Base-by-base conservation (phyloP, 108 stramenopile genomes). In the Aurantiochytrium sp. region DNA sequence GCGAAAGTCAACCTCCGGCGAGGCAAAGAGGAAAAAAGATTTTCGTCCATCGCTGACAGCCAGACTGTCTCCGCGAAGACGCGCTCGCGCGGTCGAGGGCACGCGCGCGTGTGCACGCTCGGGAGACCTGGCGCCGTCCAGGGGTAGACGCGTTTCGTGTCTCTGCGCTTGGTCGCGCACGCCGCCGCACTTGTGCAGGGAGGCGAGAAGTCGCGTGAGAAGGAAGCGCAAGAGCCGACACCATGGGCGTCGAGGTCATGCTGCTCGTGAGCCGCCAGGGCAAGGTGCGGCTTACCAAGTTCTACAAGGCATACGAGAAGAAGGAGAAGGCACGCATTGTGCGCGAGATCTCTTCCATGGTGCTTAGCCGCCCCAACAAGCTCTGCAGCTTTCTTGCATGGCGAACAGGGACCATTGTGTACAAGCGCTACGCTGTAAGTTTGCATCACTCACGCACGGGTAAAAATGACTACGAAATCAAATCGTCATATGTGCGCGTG, bases 331-430 rank as follows among this genome's bases (percentile, higher is more conserved):
- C 93, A 53, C 91, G 94, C 44, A 90, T 92, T 35, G 58, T 93
- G 42, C 90, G 94, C 35, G 94, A 94, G 91, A 58, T 94, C 51
- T 91, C 94, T 21, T 90, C 93, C 45, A 89, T 92, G 57, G 94
- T 95, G 53, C 92, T 95, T 44, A 90, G 91, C 59, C 60, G 94
- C 23, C 92, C 94, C 2, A 91, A 90, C 51, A 94, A 93, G 88
- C 92, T 95, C 92, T 94, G 94, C 89, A 95, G 94, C 89, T 95
- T 95, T 58, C 88, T 95, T 4, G 94, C 94, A 90, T 95, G 94
- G 94, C 23, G 93, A 55, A 93, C 92, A 44, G 90, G 94, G 71
- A 95, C 93, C 60, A 91, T 95, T 8, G 91, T 95, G 19, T 95
- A 95, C 92, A 93, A 93, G 90, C 88, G 94, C 88, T 91, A 58